Evolutionary conservation across 805 yeast genomes (phyloP).

Genomic region (Candida piceae): DNA sequence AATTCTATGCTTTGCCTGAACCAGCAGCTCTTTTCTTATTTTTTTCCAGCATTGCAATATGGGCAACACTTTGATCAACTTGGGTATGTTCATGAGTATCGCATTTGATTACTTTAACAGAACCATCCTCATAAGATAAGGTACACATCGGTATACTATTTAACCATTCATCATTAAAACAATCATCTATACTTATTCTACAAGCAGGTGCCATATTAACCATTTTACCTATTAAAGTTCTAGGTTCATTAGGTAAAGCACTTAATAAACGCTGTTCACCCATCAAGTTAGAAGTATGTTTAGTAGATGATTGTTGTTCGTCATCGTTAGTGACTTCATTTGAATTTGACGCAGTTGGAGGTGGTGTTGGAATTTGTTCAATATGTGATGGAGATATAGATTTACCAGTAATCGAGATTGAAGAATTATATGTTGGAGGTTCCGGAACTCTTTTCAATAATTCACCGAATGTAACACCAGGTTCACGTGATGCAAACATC

Average conservation of each 20-base stretch:
- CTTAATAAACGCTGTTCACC: slow-evolving; percentile 70
- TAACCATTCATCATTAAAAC: slow-evolving; percentile 70
- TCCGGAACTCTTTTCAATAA: slow-evolving; percentile 51
- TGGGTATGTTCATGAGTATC: slow-evolving; percentile 75
- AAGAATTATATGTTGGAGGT: slow-evolving; percentile 32
- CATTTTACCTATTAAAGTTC: slow-evolving; percentile 67
- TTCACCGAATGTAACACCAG: slow-evolving; percentile 62
- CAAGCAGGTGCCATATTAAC: slow-evolving; percentile 84
- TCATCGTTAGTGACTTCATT: slow-evolving; percentile 10
- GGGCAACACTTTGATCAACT: slow-evolving; percentile 92
- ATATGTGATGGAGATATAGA: background rate
- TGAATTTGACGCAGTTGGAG: slow-evolving; percentile 16
- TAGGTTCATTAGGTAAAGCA: slow-evolving; percentile 66
- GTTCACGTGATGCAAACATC: slow-evolving; percentile 69
- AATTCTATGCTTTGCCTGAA: slow-evolving; percentile 8
- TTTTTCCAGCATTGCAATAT: slow-evolving; percentile 87
- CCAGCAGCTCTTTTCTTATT: slow-evolving; percentile 48
- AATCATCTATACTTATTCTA: slow-evolving; percentile 74
- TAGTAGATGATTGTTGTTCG: slow-evolving; percentile 10
- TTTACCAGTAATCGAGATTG: slow-evolving; percentile 2
- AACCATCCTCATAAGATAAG: slow-evolving; percentile 34
- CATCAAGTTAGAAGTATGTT: slow-evolving; percentile 57
- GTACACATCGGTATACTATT: slow-evolving; percentile 64
- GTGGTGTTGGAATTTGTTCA: slow-evolving; percentile 16
- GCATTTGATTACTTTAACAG: slow-evolving; percentile 35